Evolutionary conservation across 2,329 filamentous ascomycete genomes (phyloP), one percentile per base, ranked within the genome.

Genomic region (Talaromyces pinophilus): DNA sequence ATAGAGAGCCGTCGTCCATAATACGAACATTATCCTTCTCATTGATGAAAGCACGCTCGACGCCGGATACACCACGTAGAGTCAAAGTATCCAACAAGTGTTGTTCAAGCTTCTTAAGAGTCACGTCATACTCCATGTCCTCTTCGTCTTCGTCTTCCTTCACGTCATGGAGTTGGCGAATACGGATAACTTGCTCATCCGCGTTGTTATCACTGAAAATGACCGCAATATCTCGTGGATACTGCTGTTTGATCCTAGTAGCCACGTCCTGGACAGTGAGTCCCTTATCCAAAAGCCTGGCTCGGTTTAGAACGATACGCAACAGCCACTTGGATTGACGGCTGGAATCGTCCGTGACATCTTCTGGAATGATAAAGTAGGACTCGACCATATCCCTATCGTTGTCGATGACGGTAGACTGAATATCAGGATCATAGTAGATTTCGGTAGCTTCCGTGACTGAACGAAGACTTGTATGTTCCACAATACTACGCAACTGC

Each of bases 141-240:
- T 87, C 85, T 44, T 90, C 89, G 10, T 94, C 91, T 13, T 91
- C 90, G 75, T 92, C 90, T 55, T 89, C 87, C 59, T 90, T 89
- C 59, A 87, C 85, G 57, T 86, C 82, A 72, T 85, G 83, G 68
- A 96, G 88, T 73, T 93, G 90, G 70, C 95, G 91, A 70, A 97
- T 90, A 77, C 95, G 95, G 72, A 99, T 92, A 55, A 98, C 90
- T 77, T 96, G 93, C 76, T 96, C 89, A 70, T 97, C 93, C 10
- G 94, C 93, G 78, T 99, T 99, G 83, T 97, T 95, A 79, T 99
- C 95, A 80, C 93, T 97, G 84, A 96, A 97, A 68, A 99, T 93
- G 71, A 99, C 89, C 15, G 92, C 92, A 72, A 98, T 83, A 78
- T 97, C 93, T 69, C 86, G 88, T 22, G 88, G 86, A 76, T 96